Base-by-base conservation (phyloP, 2,329 filamentous ascomycete species). In the Bipolaris bicolor region DNA sequence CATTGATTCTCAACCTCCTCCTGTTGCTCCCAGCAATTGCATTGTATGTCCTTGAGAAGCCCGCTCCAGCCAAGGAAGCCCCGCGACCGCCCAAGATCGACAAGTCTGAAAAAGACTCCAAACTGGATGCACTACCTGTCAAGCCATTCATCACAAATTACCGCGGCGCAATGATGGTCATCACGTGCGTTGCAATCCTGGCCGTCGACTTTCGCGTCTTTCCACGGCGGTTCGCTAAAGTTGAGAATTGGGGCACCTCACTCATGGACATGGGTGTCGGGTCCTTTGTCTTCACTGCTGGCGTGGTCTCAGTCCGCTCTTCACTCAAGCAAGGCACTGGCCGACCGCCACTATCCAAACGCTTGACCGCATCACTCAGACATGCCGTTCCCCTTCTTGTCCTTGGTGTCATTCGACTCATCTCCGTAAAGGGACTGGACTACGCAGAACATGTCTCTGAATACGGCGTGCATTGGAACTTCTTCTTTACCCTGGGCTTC, bases 211-310 rank as follows among this genome's bases (percentile, higher is more conserved):
- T 99, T 74, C 87, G 84, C 16, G 83, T 97, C 57, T 99, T 99
- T 70, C 95, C 95, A 2, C 87, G 95, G 26, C 89, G 95, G 31
- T 98, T 98, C 74, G 95, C 92, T 55, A 99, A 99, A 80, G 95
- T 96, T 2, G 95, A 99, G 78, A 97, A 91, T n/a, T 99, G 95
- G 92, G 95, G 95, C 52, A 97, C 94, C 1, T 98, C 94, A n/a
- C 80, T 99, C 60, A 99, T 99, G 95, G 95, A 99, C 74, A 83
- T 98, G 69, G 95, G 95, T 47, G 95, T 99, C 46, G 95, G 95
- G 26, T 97, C 93, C 11, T 99, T 99, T 78, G 95, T 99, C 68
- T 99, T 97, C 78, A 92, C 92, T 2, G 90, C 90, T 15, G 95
- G 95, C 20, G 81, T 97, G 33, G 92, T 98, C n/a, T 92, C 91